Conservation (phyloP, 306 rosid genomes). For the Heteromeles arbutifolia region DNA sequence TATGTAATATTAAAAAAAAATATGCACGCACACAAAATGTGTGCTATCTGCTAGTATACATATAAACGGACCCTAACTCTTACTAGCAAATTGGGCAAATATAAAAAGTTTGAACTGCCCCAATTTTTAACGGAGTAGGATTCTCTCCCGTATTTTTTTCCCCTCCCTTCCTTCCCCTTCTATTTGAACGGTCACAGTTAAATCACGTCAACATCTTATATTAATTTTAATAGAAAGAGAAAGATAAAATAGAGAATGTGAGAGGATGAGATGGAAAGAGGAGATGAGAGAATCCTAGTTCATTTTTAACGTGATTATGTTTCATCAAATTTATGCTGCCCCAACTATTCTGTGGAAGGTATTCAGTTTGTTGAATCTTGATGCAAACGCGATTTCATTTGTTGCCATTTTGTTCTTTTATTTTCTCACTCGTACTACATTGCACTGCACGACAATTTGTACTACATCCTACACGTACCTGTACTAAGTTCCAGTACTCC, state of each 20-base stretch:
- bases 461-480: not conserved
- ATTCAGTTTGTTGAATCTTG: too few species aligned
- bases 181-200: too few species aligned
- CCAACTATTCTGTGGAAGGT: not conserved
- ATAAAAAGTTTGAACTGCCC: not conserved
- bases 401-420: not conserved
- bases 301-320: not conserved
- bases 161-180: rapidly evolving
- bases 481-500: not conserved
- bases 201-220: too few species aligned
- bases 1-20: too few species aligned
- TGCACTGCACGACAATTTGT: not conserved
- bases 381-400: not conserved
- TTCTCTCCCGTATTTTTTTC: too few species aligned
- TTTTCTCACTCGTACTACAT: not conserved
- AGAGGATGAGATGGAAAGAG: too few species aligned
- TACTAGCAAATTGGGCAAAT: too few species aligned
- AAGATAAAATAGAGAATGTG: rapidly evolving
- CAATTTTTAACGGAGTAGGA: not conserved
- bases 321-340: not conserved
- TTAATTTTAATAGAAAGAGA: too few species aligned
- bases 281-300: too few species aligned
- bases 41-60: too few species aligned
- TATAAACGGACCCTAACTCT: too few species aligned
- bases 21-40: too few species aligned